Conservation (phyloP, 768 basidiomycete genomes). For the Pleurotus giganteus region DNA sequence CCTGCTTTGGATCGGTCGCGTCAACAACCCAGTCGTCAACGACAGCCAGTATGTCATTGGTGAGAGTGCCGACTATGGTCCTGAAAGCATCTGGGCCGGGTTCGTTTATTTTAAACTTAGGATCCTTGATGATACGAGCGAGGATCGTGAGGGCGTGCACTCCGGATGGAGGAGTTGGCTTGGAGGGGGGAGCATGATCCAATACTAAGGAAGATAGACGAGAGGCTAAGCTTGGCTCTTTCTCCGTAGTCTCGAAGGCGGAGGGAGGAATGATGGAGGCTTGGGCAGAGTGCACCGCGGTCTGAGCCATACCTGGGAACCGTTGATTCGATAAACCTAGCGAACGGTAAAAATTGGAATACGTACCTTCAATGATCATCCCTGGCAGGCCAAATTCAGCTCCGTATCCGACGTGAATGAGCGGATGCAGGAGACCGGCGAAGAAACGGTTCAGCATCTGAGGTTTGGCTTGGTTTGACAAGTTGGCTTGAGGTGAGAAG, state of each 20-base stretch:
- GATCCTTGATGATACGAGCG: slow-evolving; percentile 52
- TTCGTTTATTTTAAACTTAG: slow-evolving; percentile 24
- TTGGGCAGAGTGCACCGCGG: slow-evolving; percentile 10
- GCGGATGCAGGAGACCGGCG: slow-evolving; percentile 54
- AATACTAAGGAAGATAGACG: neutral
- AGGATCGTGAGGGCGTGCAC: slow-evolving; percentile 54
- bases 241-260: neutral
- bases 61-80: slow-evolving; percentile 31
- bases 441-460: slow-evolving; percentile 42
- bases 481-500: slow-evolving; percentile 52
- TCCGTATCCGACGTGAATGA: slow-evolving; percentile 60
- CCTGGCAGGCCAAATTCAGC: slow-evolving; percentile 55
- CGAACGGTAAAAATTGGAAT: neutral
- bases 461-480: slow-evolving; percentile 39
- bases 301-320: slow-evolving; percentile 24
- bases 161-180: neutral
- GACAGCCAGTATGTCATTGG: slow-evolving; percentile 24
- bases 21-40: slow-evolving; percentile 40
- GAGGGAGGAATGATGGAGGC: neutral
- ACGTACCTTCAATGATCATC: slow-evolving; percentile 50
- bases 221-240: neutral
- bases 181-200: neutral
- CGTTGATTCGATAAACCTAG: slow-evolving; percentile 20
- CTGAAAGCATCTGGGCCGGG: slow-evolving; percentile 29
- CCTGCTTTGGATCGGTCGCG: slow-evolving; percentile 27